Percentiles rank a stretch among this genome's conserved stretches.
Conservation (phyloP, 139 green algal species). For the Auxenochlorella protothecoides region DNA sequence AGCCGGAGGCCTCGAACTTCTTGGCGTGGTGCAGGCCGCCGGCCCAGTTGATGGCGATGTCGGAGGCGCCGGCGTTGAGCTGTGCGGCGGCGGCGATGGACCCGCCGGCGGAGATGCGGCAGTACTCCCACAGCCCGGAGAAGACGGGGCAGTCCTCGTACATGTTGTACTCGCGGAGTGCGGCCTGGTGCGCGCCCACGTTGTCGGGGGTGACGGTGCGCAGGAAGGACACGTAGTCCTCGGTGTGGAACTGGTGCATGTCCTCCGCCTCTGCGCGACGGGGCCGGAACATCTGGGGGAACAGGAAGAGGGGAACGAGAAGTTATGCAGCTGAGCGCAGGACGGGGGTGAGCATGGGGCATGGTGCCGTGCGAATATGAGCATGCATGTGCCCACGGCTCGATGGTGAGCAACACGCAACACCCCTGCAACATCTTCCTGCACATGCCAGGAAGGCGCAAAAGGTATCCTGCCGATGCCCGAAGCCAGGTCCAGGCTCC, state of each 20-base stretch:
- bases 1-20: conserved; percentile 73
- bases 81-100: conserved; percentile 79
- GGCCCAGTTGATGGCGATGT: conserved; percentile 95
- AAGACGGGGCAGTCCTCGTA: conserved; percentile 94
- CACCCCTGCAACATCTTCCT: too few relatives aligned
- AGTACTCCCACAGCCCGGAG: conserved; percentile 90
- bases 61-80: conserved; percentile 76
- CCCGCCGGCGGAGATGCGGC: conserved; percentile 71
- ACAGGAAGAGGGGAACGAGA: too few relatives aligned
- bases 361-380: too few relatives aligned
- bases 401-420: too few relatives aligned
- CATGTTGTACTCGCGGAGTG: conserved; percentile 48
- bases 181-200: conserved; percentile 12
- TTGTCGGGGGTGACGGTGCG: conserved; percentile 63
- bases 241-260: conserved; percentile 70
- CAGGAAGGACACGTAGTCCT: conserved; percentile 90
- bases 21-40: conserved; percentile 96
- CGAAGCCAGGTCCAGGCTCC: too few relatives aligned
- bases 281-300: conserved; percentile 47
- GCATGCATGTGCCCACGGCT: too few relatives aligned
- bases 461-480: too few relatives aligned
- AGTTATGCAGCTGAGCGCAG: too few relatives aligned
- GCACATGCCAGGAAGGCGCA: too few relatives aligned
- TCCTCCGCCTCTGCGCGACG: conserved; percentile 38
- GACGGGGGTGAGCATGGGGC: too few relatives aligned